Evolutionary conservation across 139 green algal species (phyloP), one percentile per base, ranked within the genome.

Genomic region (Edaphochlamys debaryana): DNA sequence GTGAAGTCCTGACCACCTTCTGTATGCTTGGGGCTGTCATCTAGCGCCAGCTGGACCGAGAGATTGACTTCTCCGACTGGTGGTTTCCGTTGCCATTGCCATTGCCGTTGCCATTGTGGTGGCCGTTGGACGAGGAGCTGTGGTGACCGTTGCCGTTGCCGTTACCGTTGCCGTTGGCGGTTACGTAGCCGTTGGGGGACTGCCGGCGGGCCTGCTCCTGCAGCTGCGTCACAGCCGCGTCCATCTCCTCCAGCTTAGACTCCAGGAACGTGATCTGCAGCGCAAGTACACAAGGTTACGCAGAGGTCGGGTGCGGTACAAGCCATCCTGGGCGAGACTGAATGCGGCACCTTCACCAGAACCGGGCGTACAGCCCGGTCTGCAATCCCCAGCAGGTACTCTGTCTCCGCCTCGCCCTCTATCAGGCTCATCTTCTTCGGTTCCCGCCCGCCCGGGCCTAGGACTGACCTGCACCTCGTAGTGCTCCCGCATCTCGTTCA

Each of bases 161-260:
- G 42, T 32, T 64, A 32, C 70, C 22, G 70, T 29, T 20, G 25
- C 19, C 11, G 54, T 15, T 3, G 22, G 15, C 34, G 54, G 11
- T 22, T 19, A 22, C 50, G 50, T 19, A 22, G 20, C 25, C 20
- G 50, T 58, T 58, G 50, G 23, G 50, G 6, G 25, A 19, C 50
- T 9, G 11, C 48, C 20, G 2, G 19, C 25, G 56, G 25, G 25
- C 56, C 56, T 25, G 73, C 38, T 69, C 29, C 37, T 69, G 56
- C 56, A 80, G 38, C 29, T 11, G 4, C 1, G n/a, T 19, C 5
- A 81, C 45, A 60, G 71, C 60, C 40, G 11, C 13, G 41, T 81
- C 75, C 75, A 81, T 81, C 34, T 71, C 75, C 11, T 72, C 75
- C 30, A 81, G 41, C 40, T 71, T 81, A 41, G 60, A 6, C 25